Percentiles rank a stretch among this genome's conserved stretches.
Evolutionary conservation across 75 land plant genomes (phyloP).

Genomic region (Adiantum capillusveneris): DNA sequence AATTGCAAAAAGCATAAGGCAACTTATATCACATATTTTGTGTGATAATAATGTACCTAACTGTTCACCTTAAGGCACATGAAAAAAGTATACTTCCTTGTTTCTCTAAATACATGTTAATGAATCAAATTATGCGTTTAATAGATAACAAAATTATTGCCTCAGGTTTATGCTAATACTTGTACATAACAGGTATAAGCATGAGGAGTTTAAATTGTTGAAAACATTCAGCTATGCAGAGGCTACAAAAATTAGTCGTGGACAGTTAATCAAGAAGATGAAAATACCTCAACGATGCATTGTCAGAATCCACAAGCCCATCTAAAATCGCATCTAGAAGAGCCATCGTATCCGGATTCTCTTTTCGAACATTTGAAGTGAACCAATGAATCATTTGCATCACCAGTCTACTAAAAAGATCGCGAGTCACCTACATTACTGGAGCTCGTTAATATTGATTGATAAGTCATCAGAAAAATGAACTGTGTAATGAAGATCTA

Average conservation of each 20-base stretch:
- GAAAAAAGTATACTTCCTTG: too few relatives aligned
- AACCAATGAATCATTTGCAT: constrained; percentile 43
- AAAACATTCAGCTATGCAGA: not conserved
- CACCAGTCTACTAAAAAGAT: constrained; percentile 28
- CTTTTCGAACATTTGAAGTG: constrained; percentile 37
- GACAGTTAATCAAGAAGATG: too few relatives aligned
- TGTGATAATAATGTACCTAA: too few relatives aligned
- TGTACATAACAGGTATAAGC: not conserved
- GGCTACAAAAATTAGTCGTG: too few relatives aligned
- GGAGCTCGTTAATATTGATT: not conserved
- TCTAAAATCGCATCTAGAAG: constrained; percentile 41
- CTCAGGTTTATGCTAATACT: too few relatives aligned
- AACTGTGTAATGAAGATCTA: not conserved
- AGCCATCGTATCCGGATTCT: constrained; percentile 51
- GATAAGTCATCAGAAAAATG: too few relatives aligned
- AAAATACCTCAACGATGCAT: constrained; percentile 44
- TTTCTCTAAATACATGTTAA: too few relatives aligned
- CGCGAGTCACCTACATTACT: constrained; percentile 28
- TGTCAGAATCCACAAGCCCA: constrained; percentile 40
- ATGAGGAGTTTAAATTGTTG: not conserved
- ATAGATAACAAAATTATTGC: too few relatives aligned
- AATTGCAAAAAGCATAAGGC: too few relatives aligned
- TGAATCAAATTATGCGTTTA: too few relatives aligned
- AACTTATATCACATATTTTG: too few relatives aligned
- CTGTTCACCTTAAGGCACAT: too few relatives aligned